Evolutionary conservation across 331 rosid genomes (phyloP), one percentile per base, ranked within the genome.

Genomic region (Quercus phellos): DNA sequence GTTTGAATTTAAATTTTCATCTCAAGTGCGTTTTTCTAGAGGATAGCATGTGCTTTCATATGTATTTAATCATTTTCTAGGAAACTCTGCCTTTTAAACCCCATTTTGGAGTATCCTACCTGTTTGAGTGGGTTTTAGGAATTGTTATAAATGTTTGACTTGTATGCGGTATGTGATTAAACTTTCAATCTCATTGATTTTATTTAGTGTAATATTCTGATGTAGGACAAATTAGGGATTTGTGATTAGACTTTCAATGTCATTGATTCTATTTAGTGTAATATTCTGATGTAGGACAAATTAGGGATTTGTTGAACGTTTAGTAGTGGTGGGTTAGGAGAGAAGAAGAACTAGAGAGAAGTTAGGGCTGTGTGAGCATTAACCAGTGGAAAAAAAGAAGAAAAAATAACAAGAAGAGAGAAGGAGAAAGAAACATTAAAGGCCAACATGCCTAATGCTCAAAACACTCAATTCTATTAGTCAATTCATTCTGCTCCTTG

Each of bases 1-100:
- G 97, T 94, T 82, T 82, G 90, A 73, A 79, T 77, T 7, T 27
- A 53, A 59, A 54, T 12, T 68, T 72, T 68, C 58, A 78, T 55
- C 76, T 80, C 51, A 18, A 18, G 56, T 73, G 19, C 59, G 0
- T 69, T 76, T 70, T 64, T 79, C 7, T 58, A 55, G 63, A 59
- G 17, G 11, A 34, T 46, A 32, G 18, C 4, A 0, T 17, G 70
- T 7, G 71, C 43, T 34, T 18, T 32, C 11, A 42, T 18, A 17
- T 18, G 19, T 64, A 22, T 32, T 3, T 30, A 38, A 70, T 66
- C 58, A 38, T 51, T 29, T 56, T 67, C 32, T 51, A 35, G 55
- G 66, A 51, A 71, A 46, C 43, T 22, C 16, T 70, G 22, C 9
- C 55, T 70, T 53, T 69, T 64, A 22, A 60, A 46, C 24, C 12